Base-by-base conservation (phyloP, 495 filamentous ascomycete species). In the Penicillium coprophilum region DNA sequence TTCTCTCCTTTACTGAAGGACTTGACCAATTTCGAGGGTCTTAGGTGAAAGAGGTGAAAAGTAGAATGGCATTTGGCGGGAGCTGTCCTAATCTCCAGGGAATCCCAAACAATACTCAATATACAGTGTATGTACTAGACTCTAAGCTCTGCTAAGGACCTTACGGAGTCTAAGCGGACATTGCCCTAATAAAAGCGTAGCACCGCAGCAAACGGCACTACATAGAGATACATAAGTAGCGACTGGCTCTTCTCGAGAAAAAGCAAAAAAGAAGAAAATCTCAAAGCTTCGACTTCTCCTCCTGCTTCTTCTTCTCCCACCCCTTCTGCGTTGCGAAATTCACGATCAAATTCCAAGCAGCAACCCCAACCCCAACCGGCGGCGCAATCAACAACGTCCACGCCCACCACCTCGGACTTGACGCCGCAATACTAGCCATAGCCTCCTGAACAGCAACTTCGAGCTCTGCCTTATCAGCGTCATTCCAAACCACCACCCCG, bases 401-500 rank as follows among this genome's bases (percentile, higher is more conserved):
- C 20, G 77, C 80, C 94, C 94, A 96, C 90, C 89, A 92, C 49
- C 77, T 67, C 38, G 89, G 87, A 72, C 88, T 91, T 21, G 70
- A 69, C 52, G 54, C 77, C 63, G 70, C 71, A n/a, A 96, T 73
- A 58, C 77, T 81, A 12, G 51, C 55, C 77, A 95, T 81, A 7
- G 84, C 86, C 55, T 69, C 74, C 50, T 74, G 71, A 1, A 97
- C 73, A 66, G 90, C 85, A 39, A 50, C 58, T 70, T 80, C 77
- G 63, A 97, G 66, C 49, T 90, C 82, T 36, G 82, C 84, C 65
- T 72, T 84, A 23, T 78, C 84, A 3, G 80, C 82, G 77, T 97
- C 92, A 79, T 98, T 98, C 86, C 85, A 87, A 13, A 97, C 82
- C 40, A 96, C 89, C 12, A 87, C 80, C 0, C 94, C 94, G 21